phyloP scores from a whole-genome alignment of 257 asterid genomes.

The Lycium ferocissimum region DNA sequence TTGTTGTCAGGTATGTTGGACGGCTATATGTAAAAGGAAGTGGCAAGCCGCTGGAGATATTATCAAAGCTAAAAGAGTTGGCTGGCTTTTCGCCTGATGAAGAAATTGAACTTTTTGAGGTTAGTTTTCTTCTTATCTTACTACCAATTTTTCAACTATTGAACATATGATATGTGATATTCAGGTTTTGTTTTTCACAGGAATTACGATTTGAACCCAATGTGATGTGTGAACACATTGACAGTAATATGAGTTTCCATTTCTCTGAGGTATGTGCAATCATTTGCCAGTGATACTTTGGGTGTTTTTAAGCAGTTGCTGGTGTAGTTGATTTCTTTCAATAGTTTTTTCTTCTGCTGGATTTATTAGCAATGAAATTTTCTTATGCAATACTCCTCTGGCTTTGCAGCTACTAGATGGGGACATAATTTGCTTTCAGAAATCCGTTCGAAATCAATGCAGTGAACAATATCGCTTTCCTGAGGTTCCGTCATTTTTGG shows the following conservation, averaged over 20 bases:
- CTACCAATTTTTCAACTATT: too few species aligned
- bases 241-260: constrained; percentile 59
- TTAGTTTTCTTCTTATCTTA: too few species aligned
- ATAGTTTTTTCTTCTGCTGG: background rate
- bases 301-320: background rate
- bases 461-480: constrained; percentile 61
- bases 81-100: too few species aligned
- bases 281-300: background rate
- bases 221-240: constrained; percentile 70
- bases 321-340: background rate
- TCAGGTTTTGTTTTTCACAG: constrained; percentile 33
- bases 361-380: background rate
- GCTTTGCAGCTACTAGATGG: constrained; percentile 71
- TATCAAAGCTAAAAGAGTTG: too few species aligned
- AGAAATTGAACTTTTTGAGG: too few species aligned
- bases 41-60: too few species aligned
- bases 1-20: too few species aligned
- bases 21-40: too few species aligned
- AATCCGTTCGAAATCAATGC: constrained; percentile 48
- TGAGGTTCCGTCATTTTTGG: constrained; percentile 69
- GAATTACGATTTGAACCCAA: constrained; percentile 75
- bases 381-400: constrained; percentile 22
- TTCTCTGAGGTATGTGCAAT: constrained; percentile 52
- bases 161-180: too few species aligned
- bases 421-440: constrained; percentile 78